Evolutionary conservation across 2,329 filamentous ascomycete species (phyloP).

Genomic region (Dactylellina drechsleri): DNA sequence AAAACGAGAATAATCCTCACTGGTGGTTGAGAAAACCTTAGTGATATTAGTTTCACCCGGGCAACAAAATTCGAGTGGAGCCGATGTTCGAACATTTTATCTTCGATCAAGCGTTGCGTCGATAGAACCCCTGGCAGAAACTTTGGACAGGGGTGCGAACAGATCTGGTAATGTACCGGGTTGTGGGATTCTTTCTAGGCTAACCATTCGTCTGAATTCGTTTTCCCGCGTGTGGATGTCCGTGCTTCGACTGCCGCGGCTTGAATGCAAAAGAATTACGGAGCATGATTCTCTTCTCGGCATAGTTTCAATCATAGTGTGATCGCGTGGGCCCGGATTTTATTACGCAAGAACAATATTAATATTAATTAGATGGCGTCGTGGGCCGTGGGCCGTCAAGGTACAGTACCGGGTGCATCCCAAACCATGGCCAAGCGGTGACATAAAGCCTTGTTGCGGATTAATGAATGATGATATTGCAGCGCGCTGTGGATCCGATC

Average conservation of each 20-base stretch:
- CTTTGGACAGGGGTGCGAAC: conserved; percentile 18
- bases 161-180: conserved; percentile 35
- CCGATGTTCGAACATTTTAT: conserved; percentile 8
- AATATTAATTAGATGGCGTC: conserved; percentile 12
- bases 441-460: not conserved
- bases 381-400: not conserved
- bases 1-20: not conserved
- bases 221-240: conserved; percentile 8
- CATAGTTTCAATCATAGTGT: conserved; percentile 10
- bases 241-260: conserved; percentile 39
- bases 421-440: conserved; percentile 4
- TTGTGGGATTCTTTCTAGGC: conserved; percentile 2
- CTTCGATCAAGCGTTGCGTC: conserved; percentile 19
- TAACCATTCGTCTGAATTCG: conserved; percentile 20
- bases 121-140: conserved; percentile 4
- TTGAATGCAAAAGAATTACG: conserved; percentile 13
- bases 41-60: no score
- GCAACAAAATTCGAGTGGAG: not conserved
- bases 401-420: not conserved
- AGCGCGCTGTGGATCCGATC: not conserved
- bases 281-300: conserved; percentile 21
- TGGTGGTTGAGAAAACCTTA: not conserved
- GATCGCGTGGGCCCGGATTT: not conserved
- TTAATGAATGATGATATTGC: not conserved
- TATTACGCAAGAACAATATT: no score